Conservation (phyloP, 1,284 basidiomycete species). For the Sporisorium reilianum region DNA sequence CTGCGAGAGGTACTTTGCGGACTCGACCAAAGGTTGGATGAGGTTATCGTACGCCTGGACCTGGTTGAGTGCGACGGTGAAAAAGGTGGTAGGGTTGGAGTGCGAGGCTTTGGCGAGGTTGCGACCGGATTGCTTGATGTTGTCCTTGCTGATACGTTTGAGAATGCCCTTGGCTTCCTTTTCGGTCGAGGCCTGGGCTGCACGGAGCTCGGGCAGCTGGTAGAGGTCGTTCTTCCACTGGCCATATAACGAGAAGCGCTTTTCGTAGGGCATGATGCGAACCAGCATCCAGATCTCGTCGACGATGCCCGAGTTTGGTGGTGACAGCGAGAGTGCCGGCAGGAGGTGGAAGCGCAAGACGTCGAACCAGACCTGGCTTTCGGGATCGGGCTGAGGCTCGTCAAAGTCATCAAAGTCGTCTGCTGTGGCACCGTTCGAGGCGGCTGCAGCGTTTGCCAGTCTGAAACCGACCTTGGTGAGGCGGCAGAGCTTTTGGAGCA, state of each 20-base stretch:
- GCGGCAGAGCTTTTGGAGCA: slow-evolving; percentile 62
- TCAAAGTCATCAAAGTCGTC: slow-evolving; percentile 25
- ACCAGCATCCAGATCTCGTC: slow-evolving; percentile 74
- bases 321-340: slow-evolving; percentile 86
- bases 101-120: slow-evolving; percentile 94
- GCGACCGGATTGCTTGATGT: slow-evolving; percentile 83
- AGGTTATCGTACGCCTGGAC: slow-evolving; percentile 97
- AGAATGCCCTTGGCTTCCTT: slow-evolving; percentile 70
- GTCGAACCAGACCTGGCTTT: slow-evolving; percentile 78
- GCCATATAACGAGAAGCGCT: slow-evolving; percentile 90
- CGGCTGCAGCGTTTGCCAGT: slow-evolving; percentile 24
- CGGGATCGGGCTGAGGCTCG: slow-evolving; percentile 35
- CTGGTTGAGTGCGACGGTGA: slow-evolving; percentile 88
- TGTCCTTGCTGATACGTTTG: slow-evolving; percentile 72
- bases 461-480: slow-evolving; percentile 50
- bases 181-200: slow-evolving; percentile 73
- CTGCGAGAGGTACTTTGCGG: slow-evolving; percentile 86
- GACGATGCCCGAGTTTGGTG: slow-evolving; percentile 76
- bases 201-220: slow-evolving; percentile 70
- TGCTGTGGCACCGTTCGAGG: slow-evolving; percentile 12
- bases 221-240: slow-evolving; percentile 87
- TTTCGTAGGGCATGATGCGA: slow-evolving; percentile 79
- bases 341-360: slow-evolving; percentile 84
- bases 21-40: slow-evolving; percentile 88
- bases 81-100: slow-evolving; percentile 92